These are phyloP conservation scores for Daldinia decipiens DNA, from an alignment of 495 filamentous ascomycete genomes.

Conservation along the genomic window DNA sequence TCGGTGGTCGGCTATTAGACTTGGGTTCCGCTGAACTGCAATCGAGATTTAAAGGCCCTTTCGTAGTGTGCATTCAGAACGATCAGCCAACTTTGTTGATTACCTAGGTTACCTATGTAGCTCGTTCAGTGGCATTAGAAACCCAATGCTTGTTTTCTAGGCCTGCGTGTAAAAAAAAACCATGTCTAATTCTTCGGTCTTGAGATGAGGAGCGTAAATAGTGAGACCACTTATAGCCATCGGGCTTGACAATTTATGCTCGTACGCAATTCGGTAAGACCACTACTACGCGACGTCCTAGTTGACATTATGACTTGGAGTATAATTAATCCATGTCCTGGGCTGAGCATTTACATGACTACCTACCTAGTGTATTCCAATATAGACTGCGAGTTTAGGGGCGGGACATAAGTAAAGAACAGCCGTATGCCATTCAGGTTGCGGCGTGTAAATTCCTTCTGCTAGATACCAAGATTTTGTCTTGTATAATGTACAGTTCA, in stretches of 20 bases:
- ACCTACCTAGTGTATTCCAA: too few species aligned
- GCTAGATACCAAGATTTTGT: not conserved
- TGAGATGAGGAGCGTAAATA: not conserved
- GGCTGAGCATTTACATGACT: too few species aligned
- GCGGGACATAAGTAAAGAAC: too few species aligned
- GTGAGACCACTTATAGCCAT: not conserved
- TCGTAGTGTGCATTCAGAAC: not conserved
- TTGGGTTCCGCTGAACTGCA: not conserved
- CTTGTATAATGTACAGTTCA: not conserved
- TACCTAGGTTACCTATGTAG: not conserved
- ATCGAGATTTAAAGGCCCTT: not conserved
- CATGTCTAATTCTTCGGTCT: not conserved
- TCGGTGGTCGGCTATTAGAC: constrained; percentile 1
- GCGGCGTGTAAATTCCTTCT: not conserved
- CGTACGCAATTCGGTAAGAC: too few species aligned
- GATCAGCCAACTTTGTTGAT: not conserved
- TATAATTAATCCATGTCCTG: too few species aligned
- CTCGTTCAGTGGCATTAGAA: not conserved
- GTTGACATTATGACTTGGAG: too few species aligned
- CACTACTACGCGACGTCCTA: not conserved
- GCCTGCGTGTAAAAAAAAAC: not conserved
- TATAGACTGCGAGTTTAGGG: too few species aligned
- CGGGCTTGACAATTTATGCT: too few species aligned
- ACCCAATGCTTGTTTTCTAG: not conserved
- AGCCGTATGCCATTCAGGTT: too few species aligned